phyloP scores from a whole-genome alignment of 2,329 filamentous ascomycete species.

The Alternaria sp. region DNA sequence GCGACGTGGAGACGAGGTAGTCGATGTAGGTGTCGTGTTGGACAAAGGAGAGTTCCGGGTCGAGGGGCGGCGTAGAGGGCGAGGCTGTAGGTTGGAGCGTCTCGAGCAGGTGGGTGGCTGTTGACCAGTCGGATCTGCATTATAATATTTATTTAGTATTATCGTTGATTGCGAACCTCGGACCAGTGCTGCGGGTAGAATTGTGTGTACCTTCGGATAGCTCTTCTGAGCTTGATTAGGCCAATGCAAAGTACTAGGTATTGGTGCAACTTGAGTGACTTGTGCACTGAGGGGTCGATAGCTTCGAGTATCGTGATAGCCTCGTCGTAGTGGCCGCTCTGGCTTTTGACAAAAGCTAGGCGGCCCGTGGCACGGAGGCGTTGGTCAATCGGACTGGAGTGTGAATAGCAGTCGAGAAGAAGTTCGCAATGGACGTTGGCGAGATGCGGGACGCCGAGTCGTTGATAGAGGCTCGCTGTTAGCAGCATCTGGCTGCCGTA shows the following conservation, averaged over 20 bases:
- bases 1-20: slow-evolving; percentile 62
- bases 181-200: no score
- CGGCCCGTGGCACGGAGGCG: slow-evolving; percentile 77
- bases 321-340: slow-evolving; percentile 74
- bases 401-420: slow-evolving; percentile 76
- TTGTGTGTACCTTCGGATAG: slow-evolving; percentile 64
- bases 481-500: slow-evolving; percentile 78
- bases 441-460: slow-evolving; percentile 70
- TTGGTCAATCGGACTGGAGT: slow-evolving; percentile 75
- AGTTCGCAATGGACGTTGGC: slow-evolving; percentile 72
- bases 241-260: slow-evolving; percentile 73
- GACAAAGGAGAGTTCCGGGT: slow-evolving; percentile 67
- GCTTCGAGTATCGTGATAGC: slow-evolving; percentile 68
- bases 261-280: slow-evolving; percentile 80
- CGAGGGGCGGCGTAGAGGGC: slow-evolving; percentile 54
- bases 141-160: no score
- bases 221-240: slow-evolving; percentile 70
- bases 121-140: slow-evolving; percentile 63
- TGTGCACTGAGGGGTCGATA: slow-evolving; percentile 68
- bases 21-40: slow-evolving; percentile 69
- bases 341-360: slow-evolving; percentile 70
- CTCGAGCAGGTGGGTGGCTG: slow-evolving; percentile 65
- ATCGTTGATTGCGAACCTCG: no score
- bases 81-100: slow-evolving; percentile 61
- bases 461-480: slow-evolving; percentile 75